phyloP scores from a whole-genome alignment of 495 filamentous ascomycete genomes.

The Saxispiralis lemnorum region DNA sequence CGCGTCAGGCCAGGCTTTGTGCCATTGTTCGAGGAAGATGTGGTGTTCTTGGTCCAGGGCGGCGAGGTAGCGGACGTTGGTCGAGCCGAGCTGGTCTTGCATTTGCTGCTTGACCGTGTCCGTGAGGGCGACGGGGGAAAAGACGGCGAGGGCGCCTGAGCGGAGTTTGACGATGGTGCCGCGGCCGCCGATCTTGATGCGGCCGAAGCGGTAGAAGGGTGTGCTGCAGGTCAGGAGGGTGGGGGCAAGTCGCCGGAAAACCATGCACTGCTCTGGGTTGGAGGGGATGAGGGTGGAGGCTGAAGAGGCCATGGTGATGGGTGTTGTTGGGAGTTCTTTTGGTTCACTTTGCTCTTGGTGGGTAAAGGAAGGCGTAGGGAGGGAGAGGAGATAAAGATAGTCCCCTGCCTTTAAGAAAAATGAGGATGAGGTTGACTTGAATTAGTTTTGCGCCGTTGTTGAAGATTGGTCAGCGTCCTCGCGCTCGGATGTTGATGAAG shows the following conservation, averaged over 20 bases:
- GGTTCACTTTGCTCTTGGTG: neutral
- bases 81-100: slow-evolving; percentile 30
- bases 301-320: slow-evolving; percentile 25
- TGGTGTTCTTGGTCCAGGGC: slow-evolving; percentile 84
- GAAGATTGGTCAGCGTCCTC: too few relatives aligned
- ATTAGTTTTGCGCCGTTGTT: too few relatives aligned
- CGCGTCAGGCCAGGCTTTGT: slow-evolving; percentile 56
- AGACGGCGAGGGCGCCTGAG: slow-evolving; percentile 65
- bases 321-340: neutral
- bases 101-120: slow-evolving; percentile 37
- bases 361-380: neutral
- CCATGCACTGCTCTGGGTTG: slow-evolving; percentile 63
- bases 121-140: slow-evolving; percentile 76
- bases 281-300: slow-evolving; percentile 35
- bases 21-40: slow-evolving; percentile 74
- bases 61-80: slow-evolving; percentile 65
- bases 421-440: too few relatives aligned
- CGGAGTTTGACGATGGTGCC: slow-evolving; percentile 70
- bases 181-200: slow-evolving; percentile 65
- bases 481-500: too few relatives aligned
- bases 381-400: neutral
- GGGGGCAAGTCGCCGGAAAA: slow-evolving; percentile 66
- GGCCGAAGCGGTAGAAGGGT: slow-evolving; percentile 71
- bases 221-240: slow-evolving; percentile 65
- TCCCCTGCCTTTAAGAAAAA: too few relatives aligned